Base-by-base conservation (phyloP, 805 yeast genomes). In the Candida orba region DNA sequence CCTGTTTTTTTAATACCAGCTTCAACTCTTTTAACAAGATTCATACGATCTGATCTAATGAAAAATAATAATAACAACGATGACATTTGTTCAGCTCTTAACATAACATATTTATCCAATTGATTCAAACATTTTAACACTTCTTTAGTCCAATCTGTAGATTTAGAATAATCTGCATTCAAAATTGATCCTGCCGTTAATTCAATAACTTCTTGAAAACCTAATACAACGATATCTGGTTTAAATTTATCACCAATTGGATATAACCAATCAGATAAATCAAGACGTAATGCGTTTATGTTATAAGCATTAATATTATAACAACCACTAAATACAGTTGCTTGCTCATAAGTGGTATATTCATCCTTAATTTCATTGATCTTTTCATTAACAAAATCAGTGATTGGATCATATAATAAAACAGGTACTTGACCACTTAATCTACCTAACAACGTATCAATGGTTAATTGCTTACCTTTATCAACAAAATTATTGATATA, bases 1-100 rank as follows among this genome's bases (percentile, higher is more conserved):
- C 98, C 99, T 0, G 98, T 91, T 63, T 91, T 91, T 56, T 90
- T 91, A 12, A 85, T 76, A n/a, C 90, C 76, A n/a, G 97, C 97
- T 52, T 89, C 90, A 6, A 93, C 96, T 56, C 84, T 82, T 13
- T 86, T 84, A 4, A 93, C 79, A 42, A 70, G 58, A 18, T 65
- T 60, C 24, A 72, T 67, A 39, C 68, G 62, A 35, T 68, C 69
- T 7, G 73, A 62, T 47, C 74, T 76, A 6, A 79, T 87, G 59
- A 81, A 83, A 40, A 84, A 70, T 36, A 83, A 66, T 29, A 85
- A 65, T 22, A 83, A 57, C 56, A 84, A 67, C 0, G 91, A 83
- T 0, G 90, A 72, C 75, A 84, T 79, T 42, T 81, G 81, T 54
- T 85, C 93, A 0, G 86, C 82, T 55, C 95, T 69, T 34, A 85